Conservation (phyloP, 495 filamentous ascomycete species). For the Neurospora pannonica region DNA sequence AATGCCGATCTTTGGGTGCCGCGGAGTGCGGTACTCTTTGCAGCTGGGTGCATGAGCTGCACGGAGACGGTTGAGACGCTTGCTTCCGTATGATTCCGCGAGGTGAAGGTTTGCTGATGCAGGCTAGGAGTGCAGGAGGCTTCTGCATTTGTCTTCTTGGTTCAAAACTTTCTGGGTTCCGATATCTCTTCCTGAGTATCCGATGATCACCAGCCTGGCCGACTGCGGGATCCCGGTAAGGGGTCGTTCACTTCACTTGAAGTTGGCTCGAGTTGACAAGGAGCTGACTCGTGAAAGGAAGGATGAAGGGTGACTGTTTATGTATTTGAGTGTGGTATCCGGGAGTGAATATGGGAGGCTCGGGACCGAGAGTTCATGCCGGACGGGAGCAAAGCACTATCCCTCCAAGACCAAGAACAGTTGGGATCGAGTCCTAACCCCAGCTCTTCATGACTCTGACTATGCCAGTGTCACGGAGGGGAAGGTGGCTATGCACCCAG, state of each 20-base stretch:
- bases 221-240: no score
- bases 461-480: neutral
- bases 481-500: neutral
- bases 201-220: no score
- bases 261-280: neutral
- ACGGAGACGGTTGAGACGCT: neutral
- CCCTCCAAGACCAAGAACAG: neutral
- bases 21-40: neutral
- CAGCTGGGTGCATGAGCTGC: neutral
- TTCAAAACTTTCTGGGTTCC: no score
- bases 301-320: neutral
- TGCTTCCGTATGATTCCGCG: neutral
- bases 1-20: neutral
- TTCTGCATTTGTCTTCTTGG: no score
- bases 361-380: neutral
- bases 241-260: neutral
- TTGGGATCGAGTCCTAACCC: neutral
- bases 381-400: neutral
- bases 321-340: neutral
- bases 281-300: neutral
- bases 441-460: neutral
- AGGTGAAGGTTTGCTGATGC: neutral
- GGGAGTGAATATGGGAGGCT: neutral
- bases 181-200: no score
- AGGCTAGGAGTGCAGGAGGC: no score